These are phyloP conservation scores for Ceratobasidium sp. DNA, from an alignment of 1,284 basidiomycete species.

Conservation along the genomic window DNA sequence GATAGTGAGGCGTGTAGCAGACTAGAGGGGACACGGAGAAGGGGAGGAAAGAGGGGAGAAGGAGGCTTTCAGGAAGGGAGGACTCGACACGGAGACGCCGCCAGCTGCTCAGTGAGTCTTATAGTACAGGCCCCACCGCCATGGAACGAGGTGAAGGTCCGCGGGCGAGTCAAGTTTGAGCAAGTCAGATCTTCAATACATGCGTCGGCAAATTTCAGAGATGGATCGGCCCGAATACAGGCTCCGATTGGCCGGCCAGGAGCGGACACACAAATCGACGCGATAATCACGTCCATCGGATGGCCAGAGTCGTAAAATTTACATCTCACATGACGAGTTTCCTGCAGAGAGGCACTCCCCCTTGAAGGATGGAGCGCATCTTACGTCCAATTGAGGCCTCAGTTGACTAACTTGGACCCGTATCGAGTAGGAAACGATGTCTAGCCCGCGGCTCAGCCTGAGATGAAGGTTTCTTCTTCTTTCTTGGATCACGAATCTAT, in stretches of 20 bases:
- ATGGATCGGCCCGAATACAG: not conserved
- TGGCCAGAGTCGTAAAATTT: not conserved
- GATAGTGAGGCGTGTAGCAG: not conserved
- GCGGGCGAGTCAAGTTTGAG: constrained; percentile 12
- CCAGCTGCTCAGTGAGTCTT: not conserved
- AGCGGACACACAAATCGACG: too few relatives aligned
- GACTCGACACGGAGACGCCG: not conserved
- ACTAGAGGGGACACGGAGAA: not conserved
- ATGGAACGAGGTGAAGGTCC: constrained; percentile 9
- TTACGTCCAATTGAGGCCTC: constrained; percentile 6
- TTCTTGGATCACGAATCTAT: not conserved
- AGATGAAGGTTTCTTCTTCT: not conserved
- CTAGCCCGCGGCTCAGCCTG: not conserved
- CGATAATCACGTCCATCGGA: constrained; percentile 9
- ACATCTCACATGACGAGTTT: constrained; percentile 26
- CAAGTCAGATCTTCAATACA: constrained; percentile 6
- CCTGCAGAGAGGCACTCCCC: not conserved
- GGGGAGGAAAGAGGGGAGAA: not conserved
- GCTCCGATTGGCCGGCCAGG: not conserved
- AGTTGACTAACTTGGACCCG: constrained; percentile 8
- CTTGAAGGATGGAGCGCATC: not conserved
- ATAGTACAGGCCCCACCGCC: not conserved
- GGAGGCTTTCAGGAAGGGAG: too few relatives aligned
- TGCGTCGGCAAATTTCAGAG: not conserved
- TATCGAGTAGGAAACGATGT: not conserved